Evolutionary conservation across 805 yeast genomes (phyloP), one percentile per base, ranked within the genome.

Genomic region (Cyberlindnera meyerae): DNA sequence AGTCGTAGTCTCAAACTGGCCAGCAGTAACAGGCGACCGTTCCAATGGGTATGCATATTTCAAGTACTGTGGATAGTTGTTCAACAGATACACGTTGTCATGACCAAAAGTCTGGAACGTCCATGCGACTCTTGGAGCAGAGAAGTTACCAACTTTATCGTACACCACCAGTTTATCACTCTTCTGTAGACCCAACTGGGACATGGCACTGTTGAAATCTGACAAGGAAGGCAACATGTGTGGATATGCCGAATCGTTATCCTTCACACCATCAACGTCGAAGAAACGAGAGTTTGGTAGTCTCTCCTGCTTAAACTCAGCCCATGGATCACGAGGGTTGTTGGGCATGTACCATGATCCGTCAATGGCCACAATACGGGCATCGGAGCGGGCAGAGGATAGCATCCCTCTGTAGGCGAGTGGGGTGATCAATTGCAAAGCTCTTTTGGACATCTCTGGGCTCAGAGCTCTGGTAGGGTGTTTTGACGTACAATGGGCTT

Each of bases 301-400:
- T 43, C 97, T 72, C 35, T 71, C 77, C 17, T 66, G 57, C 29
- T 63, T 60, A 53, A 70, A 80, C 55, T 87, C 86, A 15, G 70
- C 65, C 26, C 57, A 60, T 0, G 82, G 89, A 45, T 74, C 68
- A 29, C 73, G 67, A 9, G 81, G 79, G 27, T 63, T 66, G 52
- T 79, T 81, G 32, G 97, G 96, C 75, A 90, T 71, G 59, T 79
- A 87, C 97, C 97, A 93, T 0, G 97, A 79, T 5, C 94, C 77
- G 58, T 90, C 98, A 15, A 90, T 65, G 1, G 95, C 81, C 9
- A 82, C 42, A 17, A 68, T 59, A 30, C 71, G 55, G 11, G 48
- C 30, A 3, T 36, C 40, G 1, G 44, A 7, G 11, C 49, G 39
- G 5, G 44, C 18, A 1, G 50, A 29, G 12, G 54, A 45, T 11